These are phyloP conservation scores for Toxoplasma gondii DNA, from an alignment of 169 alveolate genomes.

Conservation along the genomic window DNA sequence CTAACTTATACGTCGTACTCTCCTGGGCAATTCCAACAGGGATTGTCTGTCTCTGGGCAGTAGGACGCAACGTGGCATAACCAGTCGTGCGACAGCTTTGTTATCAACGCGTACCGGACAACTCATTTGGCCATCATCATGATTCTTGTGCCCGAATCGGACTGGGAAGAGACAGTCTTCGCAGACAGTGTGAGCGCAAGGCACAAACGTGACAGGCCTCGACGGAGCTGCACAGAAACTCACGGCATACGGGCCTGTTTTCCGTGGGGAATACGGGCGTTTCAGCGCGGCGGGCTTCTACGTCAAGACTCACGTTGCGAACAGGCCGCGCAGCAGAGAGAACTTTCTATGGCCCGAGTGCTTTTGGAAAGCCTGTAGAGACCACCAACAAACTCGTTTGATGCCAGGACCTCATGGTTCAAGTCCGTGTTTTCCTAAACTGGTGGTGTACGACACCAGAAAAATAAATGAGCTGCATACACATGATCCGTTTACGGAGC, in stretches of 20 bases:
- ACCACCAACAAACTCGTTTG: background rate
- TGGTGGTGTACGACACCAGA: background rate
- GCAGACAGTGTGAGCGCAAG: constrained; percentile 28
- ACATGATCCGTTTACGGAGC: background rate
- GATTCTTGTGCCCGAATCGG: background rate
- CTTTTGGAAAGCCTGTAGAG: background rate
- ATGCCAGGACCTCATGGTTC: background rate
- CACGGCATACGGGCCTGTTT: background rate
- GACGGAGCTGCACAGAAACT: constrained; percentile 7
- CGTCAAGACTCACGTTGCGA: background rate
- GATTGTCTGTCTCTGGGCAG: background rate
- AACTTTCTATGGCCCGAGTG: background rate
- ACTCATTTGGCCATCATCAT: background rate
- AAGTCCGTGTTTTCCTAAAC: background rate
- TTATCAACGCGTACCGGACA: constrained; percentile 1
- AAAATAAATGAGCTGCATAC: background rate
- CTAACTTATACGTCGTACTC: background rate
- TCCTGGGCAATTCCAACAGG: background rate
- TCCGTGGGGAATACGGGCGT: background rate
- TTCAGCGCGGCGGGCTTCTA: background rate
- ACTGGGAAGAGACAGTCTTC: background rate
- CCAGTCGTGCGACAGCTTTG: background rate
- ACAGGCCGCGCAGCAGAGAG: constrained; percentile 15
- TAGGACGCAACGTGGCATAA: too few relatives aligned
- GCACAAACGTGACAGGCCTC: constrained; percentile 21